Percentiles rank a stretch among this genome's conserved stretches.
Conservation (phyloP, 805 yeast species). For the Schwanniomyces pseudopolymorphus region DNA sequence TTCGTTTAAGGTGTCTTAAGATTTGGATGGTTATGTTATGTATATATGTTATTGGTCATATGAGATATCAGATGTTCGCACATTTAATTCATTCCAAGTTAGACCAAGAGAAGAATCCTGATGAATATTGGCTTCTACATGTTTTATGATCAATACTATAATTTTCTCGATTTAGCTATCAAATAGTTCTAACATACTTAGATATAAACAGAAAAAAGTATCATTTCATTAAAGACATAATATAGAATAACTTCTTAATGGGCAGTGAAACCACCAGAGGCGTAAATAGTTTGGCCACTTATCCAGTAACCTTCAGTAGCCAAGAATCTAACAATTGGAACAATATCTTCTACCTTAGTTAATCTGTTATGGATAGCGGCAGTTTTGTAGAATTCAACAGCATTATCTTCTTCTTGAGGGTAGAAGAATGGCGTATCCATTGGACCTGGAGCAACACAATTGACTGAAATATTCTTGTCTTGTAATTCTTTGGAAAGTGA, state of each 20-base stretch:
- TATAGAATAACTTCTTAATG: conserved; percentile 29
- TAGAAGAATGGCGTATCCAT: conserved; percentile 68
- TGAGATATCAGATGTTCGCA: too few relatives aligned
- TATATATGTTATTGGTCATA: too few relatives aligned
- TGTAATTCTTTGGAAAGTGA: conserved; percentile 55
- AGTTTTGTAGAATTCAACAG: conserved; percentile 56
- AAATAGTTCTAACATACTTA: too few relatives aligned
- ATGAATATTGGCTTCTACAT: too few relatives aligned
- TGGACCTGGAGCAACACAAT: conserved; percentile 64
- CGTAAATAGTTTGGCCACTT: conserved; percentile 67
- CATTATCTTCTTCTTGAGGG: conserved; percentile 55
- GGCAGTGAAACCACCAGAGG: conserved; percentile 67
- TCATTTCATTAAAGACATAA: neutral
- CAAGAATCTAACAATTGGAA: conserved; percentile 59
- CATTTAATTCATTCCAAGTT: too few relatives aligned
- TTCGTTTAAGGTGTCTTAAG: too few relatives aligned
- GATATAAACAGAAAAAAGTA: neutral
- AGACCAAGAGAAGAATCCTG: too few relatives aligned
- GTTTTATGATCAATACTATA: too few relatives aligned
- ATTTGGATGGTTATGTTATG: too few relatives aligned
- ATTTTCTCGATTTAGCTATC: too few relatives aligned
- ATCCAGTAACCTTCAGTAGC: conserved; percentile 69
- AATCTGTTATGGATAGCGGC: conserved; percentile 48
- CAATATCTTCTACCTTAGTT: conserved; percentile 60
- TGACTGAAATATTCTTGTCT: conserved; percentile 46